Base-by-base conservation (phyloP, 2,329 filamentous ascomycete genomes). In the Cordyceps farinosa region DNA sequence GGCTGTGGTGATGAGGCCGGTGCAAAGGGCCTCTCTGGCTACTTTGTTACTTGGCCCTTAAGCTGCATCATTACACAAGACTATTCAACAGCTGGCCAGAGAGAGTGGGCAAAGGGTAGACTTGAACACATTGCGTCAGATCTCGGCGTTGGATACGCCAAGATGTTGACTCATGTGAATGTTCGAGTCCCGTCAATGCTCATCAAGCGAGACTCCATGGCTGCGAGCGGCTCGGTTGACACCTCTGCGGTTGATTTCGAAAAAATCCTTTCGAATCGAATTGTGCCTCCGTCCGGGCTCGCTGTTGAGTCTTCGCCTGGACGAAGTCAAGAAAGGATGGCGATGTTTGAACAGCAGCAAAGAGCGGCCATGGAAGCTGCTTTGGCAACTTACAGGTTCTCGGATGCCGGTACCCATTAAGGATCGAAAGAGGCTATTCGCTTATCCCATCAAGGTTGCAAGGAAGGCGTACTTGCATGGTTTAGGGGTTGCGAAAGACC, bases 101-200 rank as follows among this genome's bases (percentile, higher is more conserved):
- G 85, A 34, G 73, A 76, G 5, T 88, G 84, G 82, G 75, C 81
- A 6, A 75, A 77, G 52, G 84, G 84, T 2, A 76, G 86, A 11
- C 74, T 88, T 60, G 73, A 76, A 55, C 82, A 79, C 67, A 85
- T 88, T 52, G 81, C 79, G 2, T 78, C 82, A 60, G 80, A 82
- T 48, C 74, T 87, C 11, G 85, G 86, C 10, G 77, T 88, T 55
- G 80, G 81, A 64, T 87, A 87, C 69, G 84, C 85, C 15, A 78
- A 82, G 42, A 81, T 84, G 51, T 69, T 88, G 42, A 75, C 77
- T 22, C 77, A 82, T 74, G 77, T 86, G 59, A 79, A 84, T 69
- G 72, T 87, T 59, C 83, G 85, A 30, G 77, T 87, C 22, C 85
- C 86, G 2, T 87, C 84, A 0, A 87, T 87, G 85, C 77, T 87